Evolutionary conservation across 2,329 filamentous ascomycete species (phyloP).

Genomic region (Didymella arachidicola): DNA sequence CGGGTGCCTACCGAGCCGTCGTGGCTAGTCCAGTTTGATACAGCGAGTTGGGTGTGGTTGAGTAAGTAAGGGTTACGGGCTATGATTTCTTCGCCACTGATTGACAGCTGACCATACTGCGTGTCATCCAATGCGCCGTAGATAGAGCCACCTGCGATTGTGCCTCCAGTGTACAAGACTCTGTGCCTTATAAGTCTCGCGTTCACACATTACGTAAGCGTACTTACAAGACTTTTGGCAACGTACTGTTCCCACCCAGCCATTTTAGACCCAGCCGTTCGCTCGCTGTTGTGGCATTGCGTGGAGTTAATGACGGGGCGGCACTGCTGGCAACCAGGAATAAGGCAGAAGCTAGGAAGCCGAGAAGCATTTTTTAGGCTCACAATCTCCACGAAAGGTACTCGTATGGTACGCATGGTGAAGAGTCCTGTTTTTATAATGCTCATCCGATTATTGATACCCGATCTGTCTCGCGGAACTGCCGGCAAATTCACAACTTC

Average conservation of each 20-base stretch:
- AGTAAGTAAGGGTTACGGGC: conserved; percentile 38
- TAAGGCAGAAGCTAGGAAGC: neutral
- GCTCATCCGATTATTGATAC: neutral
- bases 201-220: neutral
- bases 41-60: conserved; percentile 41
- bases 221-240: conserved; percentile 4
- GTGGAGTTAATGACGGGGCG: neutral
- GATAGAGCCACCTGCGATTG: conserved; percentile 36
- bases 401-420: no score
- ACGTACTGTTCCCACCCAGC: neutral
- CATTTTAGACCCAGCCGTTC: conserved; percentile 1
- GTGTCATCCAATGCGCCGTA: conserved; percentile 43
- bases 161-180: conserved; percentile 39
- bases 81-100: conserved; percentile 39
- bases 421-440: neutral
- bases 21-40: conserved; percentile 37
- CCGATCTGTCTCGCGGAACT: neutral
- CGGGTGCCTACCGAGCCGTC: conserved; percentile 38
- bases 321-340: neutral
- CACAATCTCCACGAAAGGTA: neutral
- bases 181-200: conserved; percentile 18
- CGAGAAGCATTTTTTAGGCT: neutral
- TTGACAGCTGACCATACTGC: conserved; percentile 37
- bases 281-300: conserved; percentile 1
- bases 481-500: neutral